Evolutionary conservation across 2,329 filamentous ascomycete genomes (phyloP), one percentile per base, ranked within the genome.

Genomic region (Cryphonectria carpinicola): DNA sequence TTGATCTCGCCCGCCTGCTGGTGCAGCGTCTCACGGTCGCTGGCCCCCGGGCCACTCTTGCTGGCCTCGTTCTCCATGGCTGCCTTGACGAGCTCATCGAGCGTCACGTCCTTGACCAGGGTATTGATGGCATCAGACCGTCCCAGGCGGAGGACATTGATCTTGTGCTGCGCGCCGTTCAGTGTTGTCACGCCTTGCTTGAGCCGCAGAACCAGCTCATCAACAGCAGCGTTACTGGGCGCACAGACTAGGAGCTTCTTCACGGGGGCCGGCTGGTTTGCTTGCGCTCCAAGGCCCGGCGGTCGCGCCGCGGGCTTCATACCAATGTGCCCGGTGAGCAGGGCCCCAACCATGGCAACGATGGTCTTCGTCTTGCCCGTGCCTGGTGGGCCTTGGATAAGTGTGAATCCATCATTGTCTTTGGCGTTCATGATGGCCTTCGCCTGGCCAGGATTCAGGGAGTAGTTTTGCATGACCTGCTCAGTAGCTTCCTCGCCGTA

Each of bases 361-460:
- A 99, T 99, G 0, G 96, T 99, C 80, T 99, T 99, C 0, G 96
- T 99, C 83, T 99, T 99, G 78, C 95, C 96, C 4, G 96, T 98
- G 80, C 96, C 96, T 1, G 96, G 96, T 66, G 96, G 96, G 69
- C 93, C 96, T 82, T 99, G 96, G 75, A 99, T 94, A 72, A 99
- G 84, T 3, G 96, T 98, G 78, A 99, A 99, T 0, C 94, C 97
- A 81, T 98, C 96, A 75, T 99, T 99, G 77, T 97, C 95, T 70
- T 95, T 88, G 17, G 95, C 95, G 67, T 95, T 97, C 74, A 96
- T 89, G 72, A 99, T 93, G 10, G 96, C 96, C 80, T 93, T 93
- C 4, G 95, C 94, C 79, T 99, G 96, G 7, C 94, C 96, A 58
- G 86, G 85, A 78, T 99, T 99, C 70, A 99, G 88, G 32, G 89